Evolutionary conservation across 2,329 filamentous ascomycete species (phyloP), one percentile per base, ranked within the genome.

Genomic region (Ceratocystis huliohia): DNA sequence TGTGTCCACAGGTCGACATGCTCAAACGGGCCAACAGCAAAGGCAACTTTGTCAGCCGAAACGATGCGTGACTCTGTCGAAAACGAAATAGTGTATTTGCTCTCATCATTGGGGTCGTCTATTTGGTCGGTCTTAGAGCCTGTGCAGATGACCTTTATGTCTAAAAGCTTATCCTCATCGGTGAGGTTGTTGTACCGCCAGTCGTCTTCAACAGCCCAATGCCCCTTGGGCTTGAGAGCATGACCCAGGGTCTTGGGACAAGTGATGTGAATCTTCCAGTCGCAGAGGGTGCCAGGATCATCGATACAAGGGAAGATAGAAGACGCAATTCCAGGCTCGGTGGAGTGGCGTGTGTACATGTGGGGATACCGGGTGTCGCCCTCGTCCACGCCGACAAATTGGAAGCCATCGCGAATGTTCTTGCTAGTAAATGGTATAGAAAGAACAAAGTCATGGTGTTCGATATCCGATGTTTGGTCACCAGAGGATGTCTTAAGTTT

Each of bases 261-360:
- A 67, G 88, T 91, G 72, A 99, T 87, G 1, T 89, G 89, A 63
- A 99, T 82, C 67, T 91, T 90, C 89, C 94, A 99, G 10, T 87
- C 86, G 72, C 88, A 93, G 66, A 91, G 84, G 67, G 89, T 87
- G 44, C 86, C 85, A 28, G 88, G 84, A 73, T 96, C 89, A 73
- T 99, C 94, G 64, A 97, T 82, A 74, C 94, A 97, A 0, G 94
- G 94, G 72, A 99, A 99, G 30, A 97, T 84, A 71, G 88, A 92
- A 61, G 87, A 93, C 0, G 91, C 87, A 20, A 85, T 87, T 37
- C 92, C 91, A 0, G 91, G 85, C 69, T 89, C 87, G 53, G 88
- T 79, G 1, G 87, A 88, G 72, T 93, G 91, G 50, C 87, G 87
- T 0, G 93, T 96, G 74, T 96, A 99, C 62, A 89, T 86, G 77